Base-by-base conservation (phyloP, 2,329 filamentous ascomycete species). In the Colletotrichum lindemuthianum region DNA sequence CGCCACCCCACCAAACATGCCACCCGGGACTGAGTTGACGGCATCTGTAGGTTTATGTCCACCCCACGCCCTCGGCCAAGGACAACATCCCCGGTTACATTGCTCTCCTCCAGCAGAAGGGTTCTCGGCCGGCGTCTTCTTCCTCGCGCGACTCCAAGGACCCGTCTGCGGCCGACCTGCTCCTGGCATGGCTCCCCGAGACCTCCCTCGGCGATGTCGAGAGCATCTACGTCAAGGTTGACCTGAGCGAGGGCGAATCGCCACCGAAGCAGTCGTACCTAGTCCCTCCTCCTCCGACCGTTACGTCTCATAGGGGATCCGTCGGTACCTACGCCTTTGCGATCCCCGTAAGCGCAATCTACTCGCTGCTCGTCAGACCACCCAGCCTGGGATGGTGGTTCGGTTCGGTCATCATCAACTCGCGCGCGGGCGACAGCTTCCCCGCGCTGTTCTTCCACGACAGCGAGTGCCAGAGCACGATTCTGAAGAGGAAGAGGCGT, bases 351-450 rank as follows among this genome's bases (percentile, higher is more conserved):
- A 92, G 88, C 69, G 92, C 95, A 68, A 90, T 99, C 66, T 99
- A 96, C 78, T 97, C 92, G 34, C 84, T 99, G 6, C 84, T 97
- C 8, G 90, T 99, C 43, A 88, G 96, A 2, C 95, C 95, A 4
- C 96, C 96, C 6, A 97, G 93, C 75, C 79, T 97, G 8, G 96
- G 96, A 13, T 99, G 96, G 96, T 99, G 96, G 96, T 97, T 96
- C 75, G 96, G 96, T 39, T 97, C 93, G 68, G 79, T 99, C 34
- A 90, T 99, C 61, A 92, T 99, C 80, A 99, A 99, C 75, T 93
- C 92, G 1, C 85, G 92, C 11, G 89, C 91, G 1, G 96, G 96
- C 4, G 94, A 98, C 74, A 96, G 92, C 74, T 97, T 98, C 70
- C 96, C 96, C 0, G 93, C 96, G 0, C 81, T 99, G 1, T 99